Evolutionary conservation across 768 basidiomycete species (phyloP).

Genomic region (Antrodiella citrinella): DNA sequence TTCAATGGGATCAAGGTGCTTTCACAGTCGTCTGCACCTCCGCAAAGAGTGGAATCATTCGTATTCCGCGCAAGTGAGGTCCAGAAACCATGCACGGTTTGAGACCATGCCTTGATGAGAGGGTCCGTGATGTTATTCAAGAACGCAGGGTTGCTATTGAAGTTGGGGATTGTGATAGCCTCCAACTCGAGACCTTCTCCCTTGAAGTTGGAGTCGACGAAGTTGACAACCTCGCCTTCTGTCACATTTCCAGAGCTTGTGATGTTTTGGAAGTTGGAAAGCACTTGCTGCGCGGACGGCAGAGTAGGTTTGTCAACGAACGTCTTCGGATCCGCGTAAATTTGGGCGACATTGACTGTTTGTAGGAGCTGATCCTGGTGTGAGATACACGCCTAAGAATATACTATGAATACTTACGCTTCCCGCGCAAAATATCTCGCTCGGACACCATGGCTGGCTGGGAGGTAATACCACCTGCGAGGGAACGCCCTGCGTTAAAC

Average conservation of each 20-base stretch:
- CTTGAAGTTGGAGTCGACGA: constrained; percentile 66
- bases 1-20: constrained; percentile 86
- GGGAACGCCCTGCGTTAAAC: constrained; percentile 30
- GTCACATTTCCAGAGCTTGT: constrained; percentile 37
- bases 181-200: constrained; percentile 85
- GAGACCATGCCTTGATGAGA: constrained; percentile 60
- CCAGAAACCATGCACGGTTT: constrained; percentile 86
- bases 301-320: constrained; percentile 86
- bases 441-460: constrained; percentile 67
- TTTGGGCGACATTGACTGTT: constrained; percentile 71
- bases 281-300: constrained; percentile 53
- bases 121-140: constrained; percentile 63
- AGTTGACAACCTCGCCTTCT: constrained; percentile 55
- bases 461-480: constrained; percentile 59
- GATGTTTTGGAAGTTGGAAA: constrained; percentile 57
- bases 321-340: constrained; percentile 79
- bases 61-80: constrained; percentile 67
- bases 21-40: constrained; percentile 46
- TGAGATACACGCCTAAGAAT: background rate
- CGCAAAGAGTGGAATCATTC: constrained; percentile 62
- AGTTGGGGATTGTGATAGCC: constrained; percentile 50
- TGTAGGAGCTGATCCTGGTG: constrained; percentile 55
- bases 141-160: constrained; percentile 57
- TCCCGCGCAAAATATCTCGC: constrained; percentile 76
- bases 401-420: constrained; percentile 34